Evolutionary conservation across 2,329 filamentous ascomycete genomes (phyloP).

Genomic region (Endoconidiophora laricicola): DNA sequence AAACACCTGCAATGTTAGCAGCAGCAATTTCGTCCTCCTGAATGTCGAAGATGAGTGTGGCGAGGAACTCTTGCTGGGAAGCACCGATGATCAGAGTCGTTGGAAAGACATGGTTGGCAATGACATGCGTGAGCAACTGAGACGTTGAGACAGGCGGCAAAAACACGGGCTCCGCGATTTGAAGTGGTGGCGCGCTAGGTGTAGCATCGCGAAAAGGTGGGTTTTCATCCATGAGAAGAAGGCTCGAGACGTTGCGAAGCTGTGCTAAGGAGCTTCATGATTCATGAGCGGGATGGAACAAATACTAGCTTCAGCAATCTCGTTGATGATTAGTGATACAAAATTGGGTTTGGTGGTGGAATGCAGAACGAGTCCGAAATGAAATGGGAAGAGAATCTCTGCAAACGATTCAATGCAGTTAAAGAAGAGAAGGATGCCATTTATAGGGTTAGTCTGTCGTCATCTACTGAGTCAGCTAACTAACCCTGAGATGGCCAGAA

Average conservation of each 20-base stretch:
- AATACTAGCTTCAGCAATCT: no score
- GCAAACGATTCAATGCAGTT: background rate
- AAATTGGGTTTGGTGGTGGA: no score
- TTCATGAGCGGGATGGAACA: background rate
- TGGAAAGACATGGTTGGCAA: slow-evolving; percentile 37
- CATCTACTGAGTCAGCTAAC: background rate
- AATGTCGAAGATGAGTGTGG: slow-evolving; percentile 30
- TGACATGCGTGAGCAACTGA: slow-evolving; percentile 47
- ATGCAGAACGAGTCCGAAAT: no score
- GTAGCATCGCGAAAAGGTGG: background rate
- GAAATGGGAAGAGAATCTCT: no score
- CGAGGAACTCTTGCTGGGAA: slow-evolving; percentile 45
- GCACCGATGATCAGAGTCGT: slow-evolving; percentile 59
- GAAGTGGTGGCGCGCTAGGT: background rate
- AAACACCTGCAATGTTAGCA: no score
- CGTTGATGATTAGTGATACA: no score
- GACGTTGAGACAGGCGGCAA: slow-evolving; percentile 37
- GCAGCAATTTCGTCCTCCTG: slow-evolving; percentile 6
- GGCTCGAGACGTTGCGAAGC: background rate
- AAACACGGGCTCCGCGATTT: slow-evolving; percentile 22
- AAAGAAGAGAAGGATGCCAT: background rate
- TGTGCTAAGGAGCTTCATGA: background rate
- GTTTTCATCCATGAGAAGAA: slow-evolving; percentile 1
- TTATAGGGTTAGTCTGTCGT: background rate
- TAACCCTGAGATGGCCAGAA: background rate